phyloP scores from a whole-genome alignment of 2,329 filamentous ascomycete species.

The Aspergillus fumigatus region DNA sequence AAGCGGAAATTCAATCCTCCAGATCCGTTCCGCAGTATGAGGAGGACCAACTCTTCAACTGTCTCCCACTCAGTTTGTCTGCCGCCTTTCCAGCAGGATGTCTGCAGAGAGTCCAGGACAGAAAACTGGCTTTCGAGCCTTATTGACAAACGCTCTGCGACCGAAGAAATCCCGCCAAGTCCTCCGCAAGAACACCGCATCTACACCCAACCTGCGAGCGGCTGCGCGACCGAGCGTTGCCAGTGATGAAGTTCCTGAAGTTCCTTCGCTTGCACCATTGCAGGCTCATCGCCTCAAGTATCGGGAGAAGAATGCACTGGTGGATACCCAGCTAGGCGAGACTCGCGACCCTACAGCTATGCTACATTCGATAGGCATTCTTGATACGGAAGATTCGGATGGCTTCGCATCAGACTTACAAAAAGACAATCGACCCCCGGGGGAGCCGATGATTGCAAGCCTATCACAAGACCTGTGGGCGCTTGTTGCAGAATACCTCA shows the following conservation, averaged over 20 bases:
- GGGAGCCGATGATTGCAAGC: slow-evolving; percentile 42
- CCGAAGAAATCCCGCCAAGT: slow-evolving; percentile 36
- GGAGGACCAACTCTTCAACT: background rate
- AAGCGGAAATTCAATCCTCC: background rate
- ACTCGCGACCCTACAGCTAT: slow-evolving; percentile 34
- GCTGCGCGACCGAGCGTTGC: slow-evolving; percentile 14
- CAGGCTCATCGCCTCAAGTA: slow-evolving; percentile 33
- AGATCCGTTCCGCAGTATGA: background rate
- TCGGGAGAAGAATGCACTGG: slow-evolving; percentile 18
- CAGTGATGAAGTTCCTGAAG: slow-evolving; percentile 23
- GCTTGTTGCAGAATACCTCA: slow-evolving; percentile 38
- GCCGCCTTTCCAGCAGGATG: slow-evolving; percentile 15
- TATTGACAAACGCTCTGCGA: slow-evolving; percentile 27
- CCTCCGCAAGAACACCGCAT: slow-evolving; percentile 29
- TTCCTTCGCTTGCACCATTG: slow-evolving; percentile 30
- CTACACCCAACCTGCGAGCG: slow-evolving; percentile 25
- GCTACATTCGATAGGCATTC: slow-evolving; percentile 31
- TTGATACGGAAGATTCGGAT: slow-evolving; percentile 25
- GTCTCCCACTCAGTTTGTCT: background rate
- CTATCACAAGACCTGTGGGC: slow-evolving; percentile 46
- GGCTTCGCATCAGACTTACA: slow-evolving; percentile 8
- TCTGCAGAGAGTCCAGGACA: slow-evolving; percentile 29
- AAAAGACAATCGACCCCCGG: slow-evolving; percentile 25
- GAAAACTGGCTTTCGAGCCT: slow-evolving; percentile 25
- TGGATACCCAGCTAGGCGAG: slow-evolving; percentile 36